These are phyloP conservation scores for Sabuloglossum arenarium DNA, from an alignment of 495 filamentous ascomycete species.

Conservation along the genomic window DNA sequence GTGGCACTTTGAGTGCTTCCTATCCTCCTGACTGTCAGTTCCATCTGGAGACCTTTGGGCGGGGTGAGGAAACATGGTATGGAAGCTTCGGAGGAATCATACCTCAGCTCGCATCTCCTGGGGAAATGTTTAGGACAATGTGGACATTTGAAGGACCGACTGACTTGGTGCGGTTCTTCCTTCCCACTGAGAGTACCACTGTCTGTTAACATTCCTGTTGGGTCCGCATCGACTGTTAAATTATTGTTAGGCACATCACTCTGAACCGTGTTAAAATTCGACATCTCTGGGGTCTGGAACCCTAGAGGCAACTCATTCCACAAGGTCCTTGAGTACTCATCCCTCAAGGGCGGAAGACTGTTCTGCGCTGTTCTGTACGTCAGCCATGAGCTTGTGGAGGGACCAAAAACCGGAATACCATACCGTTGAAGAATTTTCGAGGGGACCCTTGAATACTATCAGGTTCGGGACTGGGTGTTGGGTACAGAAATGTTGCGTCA, in stretches of 20 bases:
- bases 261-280: not conserved
- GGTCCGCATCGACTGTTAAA: not conserved
- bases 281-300: not conserved
- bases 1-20: not conserved
- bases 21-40: not conserved
- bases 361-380: not conserved
- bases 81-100: not conserved
- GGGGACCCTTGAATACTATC: not conserved
- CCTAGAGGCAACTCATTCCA: not conserved
- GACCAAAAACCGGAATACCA: not conserved
- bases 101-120: not conserved
- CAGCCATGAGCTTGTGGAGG: not conserved
- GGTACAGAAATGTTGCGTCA: not conserved
- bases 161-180: not conserved
- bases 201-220: not conserved
- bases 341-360: no score
- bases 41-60: not conserved
- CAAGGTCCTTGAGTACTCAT: no score
- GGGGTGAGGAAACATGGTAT: not conserved
- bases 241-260: not conserved
- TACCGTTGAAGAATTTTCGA: not conserved
- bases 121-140: not conserved
- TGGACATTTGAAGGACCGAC: not conserved
- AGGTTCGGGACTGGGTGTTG: not conserved
- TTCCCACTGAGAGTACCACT: not conserved